phyloP scores from a whole-genome alignment of 192 early-diverging fungal species.

The Backusella morwellensis region DNA sequence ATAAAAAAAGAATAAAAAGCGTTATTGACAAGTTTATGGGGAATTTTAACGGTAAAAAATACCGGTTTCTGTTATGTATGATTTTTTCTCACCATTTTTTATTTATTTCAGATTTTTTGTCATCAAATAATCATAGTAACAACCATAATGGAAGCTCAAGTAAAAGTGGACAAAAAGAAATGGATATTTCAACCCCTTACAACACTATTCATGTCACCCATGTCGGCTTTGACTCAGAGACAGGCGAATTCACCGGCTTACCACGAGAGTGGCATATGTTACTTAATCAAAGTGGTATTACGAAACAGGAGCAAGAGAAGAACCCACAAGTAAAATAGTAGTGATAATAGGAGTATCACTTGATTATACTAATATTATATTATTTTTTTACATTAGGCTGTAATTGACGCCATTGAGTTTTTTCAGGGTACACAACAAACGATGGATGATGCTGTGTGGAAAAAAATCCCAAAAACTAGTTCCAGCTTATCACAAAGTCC shows the following conservation, averaged over 20 bases:
- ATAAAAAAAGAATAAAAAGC: conserved; percentile 44
- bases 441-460: conserved; percentile 25
- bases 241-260: conserved; percentile 92
- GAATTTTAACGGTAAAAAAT: conserved; percentile 33
- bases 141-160: not conserved
- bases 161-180: conserved; percentile 35
- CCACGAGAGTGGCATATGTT: conserved; percentile 92
- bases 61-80: not conserved
- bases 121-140: not conserved
- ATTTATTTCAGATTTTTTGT: not conserved
- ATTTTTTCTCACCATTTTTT: conserved; percentile 1
- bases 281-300: conserved; percentile 90
- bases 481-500: not conserved
- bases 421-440: conserved; percentile 58
- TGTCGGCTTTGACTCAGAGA: conserved; percentile 95
- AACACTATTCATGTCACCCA: conserved; percentile 97
- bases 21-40: conserved; percentile 48
- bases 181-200: conserved; percentile 92
- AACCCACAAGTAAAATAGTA: conserved; percentile 70
- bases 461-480: conserved; percentile 28
- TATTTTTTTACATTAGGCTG: conserved; percentile 44
- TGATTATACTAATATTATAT: conserved; percentile 12
- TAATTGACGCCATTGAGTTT: conserved; percentile 79
- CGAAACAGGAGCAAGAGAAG: conserved; percentile 88
- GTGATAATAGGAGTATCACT: not conserved